Base-by-base conservation (phyloP, 768 basidiomycete genomes). In the Gloeostereum incarnatum region DNA sequence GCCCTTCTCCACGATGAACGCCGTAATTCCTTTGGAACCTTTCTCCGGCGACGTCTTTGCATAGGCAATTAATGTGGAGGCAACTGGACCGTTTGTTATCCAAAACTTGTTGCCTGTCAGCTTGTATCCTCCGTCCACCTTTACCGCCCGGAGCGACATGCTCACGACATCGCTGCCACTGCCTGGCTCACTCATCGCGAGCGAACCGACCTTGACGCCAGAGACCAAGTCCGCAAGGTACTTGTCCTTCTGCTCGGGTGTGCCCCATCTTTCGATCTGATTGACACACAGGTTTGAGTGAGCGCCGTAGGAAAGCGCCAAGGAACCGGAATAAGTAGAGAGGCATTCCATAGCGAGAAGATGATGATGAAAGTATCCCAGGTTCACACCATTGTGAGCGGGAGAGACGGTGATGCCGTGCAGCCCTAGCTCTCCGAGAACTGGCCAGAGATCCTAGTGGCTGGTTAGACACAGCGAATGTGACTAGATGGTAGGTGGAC, bases 101-200 rank as follows among this genome's bases (percentile, higher is more conserved):
- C 92, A 97, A 61, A 93, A 93, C 57, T 96, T 96, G 49, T 78
- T 89, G 1, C 92, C 93, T 50, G 87, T 93, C 45, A 97, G 57
- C 41, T 66, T 63, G 70, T 76, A 96, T 25, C 87, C 81, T 29
- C 78, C 84, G 19, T 73, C 61, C 4, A 81, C 67, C 63, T 83
- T 85, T 47, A 83, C 80, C 17, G 91, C 91, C 43, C 71, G 78
- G 41, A 91, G 63, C 50, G 69, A 69, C 93, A 97, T 97, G 52
- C 87, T 88, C 14, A 96, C 79, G n/a, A 97, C 92, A 59, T 97
- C 92, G 51, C 88, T 91, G 40, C 93, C 93, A 49, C 82, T 80
- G 11, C 85, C 89, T 2, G 83, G 71, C 63, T 97, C 93, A 49
- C 85, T 89, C 93, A 97, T 97, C 2, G 93, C 93, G 44, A 97